Evolutionary conservation across 352 stramenopile species (phyloP).

Genomic region (Phytophthora megakarya): DNA sequence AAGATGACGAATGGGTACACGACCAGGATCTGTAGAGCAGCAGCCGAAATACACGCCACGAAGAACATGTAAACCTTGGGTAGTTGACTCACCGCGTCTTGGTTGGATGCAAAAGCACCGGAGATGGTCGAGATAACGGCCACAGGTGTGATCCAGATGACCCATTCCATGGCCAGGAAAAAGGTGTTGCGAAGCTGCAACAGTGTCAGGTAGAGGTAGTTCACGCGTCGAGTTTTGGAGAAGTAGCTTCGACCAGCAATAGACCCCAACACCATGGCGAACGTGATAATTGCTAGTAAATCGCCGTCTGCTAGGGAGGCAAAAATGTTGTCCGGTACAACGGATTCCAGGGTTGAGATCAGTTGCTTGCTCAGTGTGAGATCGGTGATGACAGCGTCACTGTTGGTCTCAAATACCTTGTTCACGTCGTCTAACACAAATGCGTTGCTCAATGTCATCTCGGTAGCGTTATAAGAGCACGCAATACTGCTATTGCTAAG

Average conservation of each 20-base stretch:
- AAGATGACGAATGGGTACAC: conserved; percentile 72
- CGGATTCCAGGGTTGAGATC: conserved; percentile 54
- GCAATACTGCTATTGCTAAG: conserved; percentile 34
- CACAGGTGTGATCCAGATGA: conserved; percentile 67
- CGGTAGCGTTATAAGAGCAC: conserved; percentile 33
- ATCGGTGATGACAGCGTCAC: conserved; percentile 40
- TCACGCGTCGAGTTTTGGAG: conserved; percentile 57
- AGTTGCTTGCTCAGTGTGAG: conserved; percentile 67
- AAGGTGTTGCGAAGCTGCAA: conserved; percentile 76
- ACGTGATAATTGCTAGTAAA: conserved; percentile 68
- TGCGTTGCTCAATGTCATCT: conserved; percentile 26
- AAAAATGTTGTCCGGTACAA: conserved; percentile 77
- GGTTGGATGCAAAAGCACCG: conserved; percentile 62
- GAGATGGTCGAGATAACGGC: conserved; percentile 72
- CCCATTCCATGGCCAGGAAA: conserved; percentile 72
- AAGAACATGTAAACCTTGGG: conserved; percentile 61
- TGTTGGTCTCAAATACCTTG: conserved; percentile 53
- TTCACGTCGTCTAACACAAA: conserved; percentile 61
- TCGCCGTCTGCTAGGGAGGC: conserved; percentile 49
- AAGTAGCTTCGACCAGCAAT: conserved; percentile 65
- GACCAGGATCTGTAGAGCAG: conserved; percentile 53
- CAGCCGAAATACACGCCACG: conserved; percentile 42
- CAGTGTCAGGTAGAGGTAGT: conserved; percentile 71
- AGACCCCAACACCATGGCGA: conserved; percentile 68
- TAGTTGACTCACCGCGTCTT: conserved; percentile 43